These are phyloP conservation scores for Saturnispora bothae DNA, from an alignment of 805 yeast genomes.

Conservation along the genomic window DNA sequence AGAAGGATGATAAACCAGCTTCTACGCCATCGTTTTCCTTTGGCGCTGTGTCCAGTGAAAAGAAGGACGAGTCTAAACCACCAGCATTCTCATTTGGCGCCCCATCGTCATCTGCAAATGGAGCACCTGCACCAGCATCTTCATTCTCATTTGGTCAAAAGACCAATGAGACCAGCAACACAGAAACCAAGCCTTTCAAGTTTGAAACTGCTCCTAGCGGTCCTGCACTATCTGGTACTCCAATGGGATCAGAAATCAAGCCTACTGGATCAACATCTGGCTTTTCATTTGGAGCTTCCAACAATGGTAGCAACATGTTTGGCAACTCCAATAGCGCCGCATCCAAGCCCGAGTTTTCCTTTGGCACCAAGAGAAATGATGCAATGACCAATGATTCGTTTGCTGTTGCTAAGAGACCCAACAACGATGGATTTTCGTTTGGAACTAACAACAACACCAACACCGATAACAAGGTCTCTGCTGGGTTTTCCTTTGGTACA, in stretches of 20 bases:
- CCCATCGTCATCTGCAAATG: not conserved
- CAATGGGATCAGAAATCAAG: not conserved
- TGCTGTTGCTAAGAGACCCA: too few relatives aligned
- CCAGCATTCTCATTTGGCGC: not conserved
- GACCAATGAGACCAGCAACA: not conserved
- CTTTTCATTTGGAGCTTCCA: not conserved
- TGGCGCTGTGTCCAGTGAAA: not conserved
- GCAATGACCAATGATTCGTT: too few relatives aligned
- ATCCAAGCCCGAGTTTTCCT: constrained; percentile 4
- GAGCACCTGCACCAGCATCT: not conserved
- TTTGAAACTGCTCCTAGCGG: not conserved
- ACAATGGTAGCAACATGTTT: not conserved
- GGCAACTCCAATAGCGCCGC: not conserved
- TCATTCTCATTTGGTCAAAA: constrained; percentile 1
- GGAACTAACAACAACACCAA: not conserved
- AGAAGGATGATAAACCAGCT: constrained; percentile 2
- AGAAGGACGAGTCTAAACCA: too few relatives aligned
- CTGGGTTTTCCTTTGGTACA: constrained; percentile 2
- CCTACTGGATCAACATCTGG: not conserved
- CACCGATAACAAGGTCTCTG: not conserved
- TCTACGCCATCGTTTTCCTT: not conserved
- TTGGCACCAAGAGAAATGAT: too few relatives aligned
- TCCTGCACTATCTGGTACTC: not conserved
- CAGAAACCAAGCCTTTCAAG: not conserved
- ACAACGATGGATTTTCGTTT: not conserved